A percentile compares a stretch with the other conserved stretches of the same genome.
Conservation (phyloP, 805 yeast genomes). For the Saccharomyces paradoxus region DNA sequence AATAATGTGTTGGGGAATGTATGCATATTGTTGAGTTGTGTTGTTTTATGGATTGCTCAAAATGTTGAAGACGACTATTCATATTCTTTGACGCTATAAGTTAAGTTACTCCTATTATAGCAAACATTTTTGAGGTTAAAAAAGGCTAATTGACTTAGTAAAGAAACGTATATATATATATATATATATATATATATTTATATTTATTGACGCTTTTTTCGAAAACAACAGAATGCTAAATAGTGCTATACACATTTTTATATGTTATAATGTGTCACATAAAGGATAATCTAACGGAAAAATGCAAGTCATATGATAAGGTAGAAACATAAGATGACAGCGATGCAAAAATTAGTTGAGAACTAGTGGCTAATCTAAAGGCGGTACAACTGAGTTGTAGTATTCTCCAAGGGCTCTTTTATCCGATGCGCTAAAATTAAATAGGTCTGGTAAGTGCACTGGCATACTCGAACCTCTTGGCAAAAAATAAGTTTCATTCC, state of each 20-base stretch:
- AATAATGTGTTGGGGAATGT: constrained; percentile 76
- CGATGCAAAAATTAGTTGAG: not conserved
- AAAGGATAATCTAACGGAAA: not conserved
- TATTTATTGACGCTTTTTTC: not conserved
- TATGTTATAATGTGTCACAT: not conserved
- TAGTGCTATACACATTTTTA: not conserved
- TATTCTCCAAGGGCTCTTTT: constrained; percentile 36
- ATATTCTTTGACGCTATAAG: constrained; percentile 71
- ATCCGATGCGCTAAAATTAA: constrained; percentile 68
- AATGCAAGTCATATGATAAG: not conserved
- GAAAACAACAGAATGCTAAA: not conserved
- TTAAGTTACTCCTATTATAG: not conserved
- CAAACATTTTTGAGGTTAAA: not conserved
- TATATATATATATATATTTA: too few species aligned
- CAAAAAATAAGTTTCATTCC: not conserved
- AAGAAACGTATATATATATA: not conserved
- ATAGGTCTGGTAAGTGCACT: constrained; percentile 30
- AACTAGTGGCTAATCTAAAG: not conserved
- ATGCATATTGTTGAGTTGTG: constrained; percentile 80
- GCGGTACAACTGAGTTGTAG: constrained; percentile 8
- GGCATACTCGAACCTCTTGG: not conserved
- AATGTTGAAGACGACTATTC: constrained; percentile 94
- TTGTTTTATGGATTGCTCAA: constrained; percentile 86
- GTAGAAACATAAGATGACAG: not conserved
- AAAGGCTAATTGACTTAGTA: not conserved